Conservation (phyloP, 2,329 filamentous ascomycete species). For the Orbilia quercus region DNA sequence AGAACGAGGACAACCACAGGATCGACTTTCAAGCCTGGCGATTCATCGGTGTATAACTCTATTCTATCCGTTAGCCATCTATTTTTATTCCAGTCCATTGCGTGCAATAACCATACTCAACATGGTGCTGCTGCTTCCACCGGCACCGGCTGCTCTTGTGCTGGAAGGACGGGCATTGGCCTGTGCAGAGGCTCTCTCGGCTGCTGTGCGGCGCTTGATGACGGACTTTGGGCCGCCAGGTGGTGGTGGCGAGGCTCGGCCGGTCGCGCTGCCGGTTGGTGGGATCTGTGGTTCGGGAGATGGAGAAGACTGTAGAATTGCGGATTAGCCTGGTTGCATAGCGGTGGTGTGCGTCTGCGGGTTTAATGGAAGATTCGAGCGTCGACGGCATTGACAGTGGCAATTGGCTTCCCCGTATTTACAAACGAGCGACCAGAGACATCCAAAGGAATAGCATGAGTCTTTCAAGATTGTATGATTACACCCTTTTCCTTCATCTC, state of each 20-base stretch:
- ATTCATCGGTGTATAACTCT: conserved; percentile 98
- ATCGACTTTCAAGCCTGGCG: conserved; percentile 95
- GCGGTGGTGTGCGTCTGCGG: conserved; percentile 63
- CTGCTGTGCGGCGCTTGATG: conserved; percentile 92
- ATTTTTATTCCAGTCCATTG: neutral
- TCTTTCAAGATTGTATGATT: neutral
- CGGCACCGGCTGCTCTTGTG: conserved; percentile 91
- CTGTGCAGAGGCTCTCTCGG: conserved; percentile 96
- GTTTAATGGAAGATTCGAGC: neutral
- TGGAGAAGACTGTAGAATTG: conserved; percentile 66
- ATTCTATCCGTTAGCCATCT: conserved; percentile 6
- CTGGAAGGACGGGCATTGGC: conserved; percentile 92
- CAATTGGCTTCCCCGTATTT: conserved; percentile 14
- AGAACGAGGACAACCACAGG: conserved; percentile 96
- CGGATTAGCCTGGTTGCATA: conserved; percentile 60
- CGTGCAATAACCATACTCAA: conserved; percentile 75
- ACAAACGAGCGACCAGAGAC: neutral
- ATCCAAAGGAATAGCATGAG: neutral
- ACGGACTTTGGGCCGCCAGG: conserved; percentile 95
- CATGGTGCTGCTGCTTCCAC: conserved; percentile 98
- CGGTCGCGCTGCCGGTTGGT: conserved; percentile 73
- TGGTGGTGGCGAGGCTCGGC: conserved; percentile 85
- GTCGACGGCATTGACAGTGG: neutral
- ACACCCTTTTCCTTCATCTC: neutral
- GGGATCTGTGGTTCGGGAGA: conserved; percentile 68